A percentile compares a stretch with the other conserved stretches of the same genome.
Conservation (phyloP, 495 filamentous ascomycete genomes). For the Cairneyella variabilis region DNA sequence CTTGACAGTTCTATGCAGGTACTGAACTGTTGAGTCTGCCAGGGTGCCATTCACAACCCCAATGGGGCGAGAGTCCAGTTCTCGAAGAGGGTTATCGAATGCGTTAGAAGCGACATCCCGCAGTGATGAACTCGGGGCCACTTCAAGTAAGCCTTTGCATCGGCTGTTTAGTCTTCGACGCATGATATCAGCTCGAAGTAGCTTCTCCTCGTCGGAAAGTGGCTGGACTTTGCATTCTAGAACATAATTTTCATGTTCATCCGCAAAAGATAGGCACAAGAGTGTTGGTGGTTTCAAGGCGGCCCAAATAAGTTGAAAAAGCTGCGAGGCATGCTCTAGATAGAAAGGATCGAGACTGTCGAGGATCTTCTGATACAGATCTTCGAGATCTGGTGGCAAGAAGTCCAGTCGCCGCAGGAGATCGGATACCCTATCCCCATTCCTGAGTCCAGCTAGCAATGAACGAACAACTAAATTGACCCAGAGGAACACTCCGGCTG, state of each 20-base stretch:
- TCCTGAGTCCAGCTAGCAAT: slow-evolving; percentile 16
- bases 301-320: slow-evolving; percentile 23
- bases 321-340: slow-evolving; percentile 23
- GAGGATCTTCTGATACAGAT: slow-evolving; percentile 26
- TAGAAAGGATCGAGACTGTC: slow-evolving; percentile 26
- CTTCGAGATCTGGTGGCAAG: slow-evolving; percentile 25
- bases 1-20: neutral
- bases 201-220: neutral
- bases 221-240: neutral
- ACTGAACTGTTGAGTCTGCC: neutral
- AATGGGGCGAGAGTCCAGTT: no score
- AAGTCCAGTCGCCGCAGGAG: slow-evolving; percentile 18
- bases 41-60: neutral
- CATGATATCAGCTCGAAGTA: neutral
- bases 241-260: slow-evolving; percentile 18
- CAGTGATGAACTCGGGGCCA: neutral
- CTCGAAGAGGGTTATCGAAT: no score
- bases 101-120: neutral
- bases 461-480: slow-evolving; percentile 28
- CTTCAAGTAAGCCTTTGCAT: neutral
- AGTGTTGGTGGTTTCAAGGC: slow-evolving; percentile 3
- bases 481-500: slow-evolving; percentile 32
- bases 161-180: neutral
- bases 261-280: slow-evolving; percentile 25
- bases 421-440: slow-evolving; percentile 23